Evolutionary conservation across 768 basidiomycete species (phyloP), one percentile per base, ranked within the genome.

Genomic region (Pleurotus citrinopileatus): DNA sequence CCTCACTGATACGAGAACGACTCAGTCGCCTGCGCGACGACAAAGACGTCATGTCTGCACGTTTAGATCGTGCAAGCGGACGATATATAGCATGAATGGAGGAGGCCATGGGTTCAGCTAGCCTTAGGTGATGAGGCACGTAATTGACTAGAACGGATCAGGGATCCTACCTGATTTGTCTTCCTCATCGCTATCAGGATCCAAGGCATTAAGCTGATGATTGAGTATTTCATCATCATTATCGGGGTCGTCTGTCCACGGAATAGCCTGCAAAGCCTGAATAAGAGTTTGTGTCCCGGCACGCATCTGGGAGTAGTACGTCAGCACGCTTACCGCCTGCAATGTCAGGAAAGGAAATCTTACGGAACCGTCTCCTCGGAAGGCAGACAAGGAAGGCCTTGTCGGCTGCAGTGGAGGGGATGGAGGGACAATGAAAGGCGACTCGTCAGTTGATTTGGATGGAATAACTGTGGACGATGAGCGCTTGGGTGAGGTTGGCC

Each of bases 51-150:
- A 65, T 63, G 51, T 65, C 73, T 13, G 67, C 59, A 23, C 80
- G 76, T 52, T 80, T 80, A 5, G 81, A 84, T 25, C 86, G 84
- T 4, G 88, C 88, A 25, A 91, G 67, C 19, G 91, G 91, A 19
- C 90, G 83, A 65, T 94, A 83, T 47, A 94, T 92, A 34, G 92
- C 82, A 64, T 94, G 92, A 38, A 94, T 92, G 9, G 92, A 94
- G 22, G 92, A 94, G 1, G 92, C 83, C 52, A 93, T 69, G 34
- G 73, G 78, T 50, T 65, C 72, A 55, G 63, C 77, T 82, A 45
- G 22, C 57, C 52, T 34, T n/a, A 46, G 29, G 28, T 47, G 48
- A 25, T 51, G 48, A 51, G 48, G 15, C 19, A 47, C 37, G 10
- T 8, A 38, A 15, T 8, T 20, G 53, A 4, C 20, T 27, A 12